Conservation (phyloP, 1,284 basidiomycete species). For the Prillingera fragicola region DNA sequence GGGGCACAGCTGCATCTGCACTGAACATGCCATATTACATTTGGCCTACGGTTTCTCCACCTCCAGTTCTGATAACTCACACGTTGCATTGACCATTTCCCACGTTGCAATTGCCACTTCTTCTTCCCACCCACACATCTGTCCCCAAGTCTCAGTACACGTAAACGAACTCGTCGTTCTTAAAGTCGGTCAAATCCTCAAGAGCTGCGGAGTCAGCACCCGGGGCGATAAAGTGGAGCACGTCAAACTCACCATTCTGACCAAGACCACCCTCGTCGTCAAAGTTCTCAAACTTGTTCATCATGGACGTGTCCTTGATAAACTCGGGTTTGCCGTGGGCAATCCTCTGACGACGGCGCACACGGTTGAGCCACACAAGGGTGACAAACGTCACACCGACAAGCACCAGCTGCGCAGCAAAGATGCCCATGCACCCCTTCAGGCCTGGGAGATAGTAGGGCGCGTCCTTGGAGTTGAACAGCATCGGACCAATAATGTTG, state of each 20-base stretch:
- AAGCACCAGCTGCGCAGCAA: constrained; percentile 8
- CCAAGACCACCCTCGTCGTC: constrained; percentile 1
- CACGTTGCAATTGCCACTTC: no score
- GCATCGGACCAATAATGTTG: constrained; percentile 34
- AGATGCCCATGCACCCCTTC: constrained; percentile 6
- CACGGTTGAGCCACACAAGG: constrained; percentile 25
- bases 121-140: no score
- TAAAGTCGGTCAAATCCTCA: constrained; percentile 35
- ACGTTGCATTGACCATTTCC: no score
- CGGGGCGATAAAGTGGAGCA: no score
- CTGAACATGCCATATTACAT: no score
- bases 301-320: constrained; percentile 32
- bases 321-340: constrained; percentile 31
- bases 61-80: no score
- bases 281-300: constrained; percentile 13
- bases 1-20: no score
- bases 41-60: no score
- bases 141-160: no score
- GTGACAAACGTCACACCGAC: constrained; percentile 8
- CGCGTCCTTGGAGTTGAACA: constrained; percentile 31
- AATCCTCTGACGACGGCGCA: constrained; percentile 26
- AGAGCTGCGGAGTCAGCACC: not conserved
- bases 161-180: constrained; percentile 39
- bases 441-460: constrained; percentile 26
- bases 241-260: not conserved